These are phyloP conservation scores for Alternaria triticimaculans DNA, from an alignment of 2,329 filamentous ascomycete species.

Conservation along the genomic window DNA sequence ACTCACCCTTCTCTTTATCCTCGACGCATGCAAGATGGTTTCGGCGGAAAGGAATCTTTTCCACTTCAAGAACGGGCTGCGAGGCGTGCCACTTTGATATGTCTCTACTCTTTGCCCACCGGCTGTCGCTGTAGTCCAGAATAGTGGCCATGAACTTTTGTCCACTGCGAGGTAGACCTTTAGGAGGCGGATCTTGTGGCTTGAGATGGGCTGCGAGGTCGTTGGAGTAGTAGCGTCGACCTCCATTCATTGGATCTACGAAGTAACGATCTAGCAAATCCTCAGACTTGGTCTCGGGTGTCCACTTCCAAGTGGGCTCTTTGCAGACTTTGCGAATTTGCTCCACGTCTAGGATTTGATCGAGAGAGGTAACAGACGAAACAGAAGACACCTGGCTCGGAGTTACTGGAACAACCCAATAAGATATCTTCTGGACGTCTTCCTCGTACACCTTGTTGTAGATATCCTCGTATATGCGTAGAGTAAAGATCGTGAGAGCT, in stretches of 20 bases:
- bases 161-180: slow-evolving; percentile 53
- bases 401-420: slow-evolving; percentile 75
- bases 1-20: slow-evolving; percentile 60
- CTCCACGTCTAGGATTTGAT: slow-evolving; percentile 66
- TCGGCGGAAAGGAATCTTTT: slow-evolving; percentile 76
- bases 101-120: slow-evolving; percentile 68
- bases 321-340: slow-evolving; percentile 55
- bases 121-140: slow-evolving; percentile 81
- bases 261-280: slow-evolving; percentile 60
- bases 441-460: slow-evolving; percentile 87
- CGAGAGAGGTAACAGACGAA: slow-evolving; percentile 10
- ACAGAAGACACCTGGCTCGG: background rate
- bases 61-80: slow-evolving; percentile 83
- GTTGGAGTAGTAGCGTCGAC: slow-evolving; percentile 63
- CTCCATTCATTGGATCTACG: slow-evolving; percentile 64
- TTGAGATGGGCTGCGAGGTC: slow-evolving; percentile 60
- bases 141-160: slow-evolving; percentile 63
- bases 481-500: slow-evolving; percentile 72
- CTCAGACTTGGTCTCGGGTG: slow-evolving; percentile 46
- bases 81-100: slow-evolving; percentile 61
- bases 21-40: slow-evolving; percentile 75
- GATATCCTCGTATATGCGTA: slow-evolving; percentile 78
- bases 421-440: slow-evolving; percentile 71
- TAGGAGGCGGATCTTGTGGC: slow-evolving; percentile 70
- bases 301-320: slow-evolving; percentile 56